phyloP scores from a whole-genome alignment of 805 yeast genomes.

The Starmerella gropengiesseri region DNA sequence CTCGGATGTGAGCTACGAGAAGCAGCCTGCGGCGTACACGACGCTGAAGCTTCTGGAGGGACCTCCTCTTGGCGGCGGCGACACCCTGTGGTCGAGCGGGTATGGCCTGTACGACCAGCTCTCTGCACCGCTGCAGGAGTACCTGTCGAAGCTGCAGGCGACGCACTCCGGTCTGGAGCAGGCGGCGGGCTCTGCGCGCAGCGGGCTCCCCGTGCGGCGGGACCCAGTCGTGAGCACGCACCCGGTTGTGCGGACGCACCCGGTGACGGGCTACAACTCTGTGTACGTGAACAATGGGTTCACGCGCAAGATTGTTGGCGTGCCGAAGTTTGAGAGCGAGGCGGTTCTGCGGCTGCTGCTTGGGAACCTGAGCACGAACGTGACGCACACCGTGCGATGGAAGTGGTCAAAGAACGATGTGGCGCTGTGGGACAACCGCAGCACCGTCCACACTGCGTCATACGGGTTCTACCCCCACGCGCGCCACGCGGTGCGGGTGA shows the following conservation, averaged over 20 bases:
- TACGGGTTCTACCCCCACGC: constrained; percentile 61
- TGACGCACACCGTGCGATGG: constrained; percentile 59
- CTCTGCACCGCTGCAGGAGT: constrained; percentile 38
- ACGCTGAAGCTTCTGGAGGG: constrained; percentile 39
- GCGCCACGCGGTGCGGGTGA: constrained; percentile 65
- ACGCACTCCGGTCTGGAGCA: constrained; percentile 55
- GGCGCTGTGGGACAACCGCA: constrained; percentile 71
- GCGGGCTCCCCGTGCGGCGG: constrained; percentile 59
- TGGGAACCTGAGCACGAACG: constrained; percentile 40
- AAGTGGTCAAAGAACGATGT: constrained; percentile 61
- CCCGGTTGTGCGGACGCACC: constrained; percentile 63
- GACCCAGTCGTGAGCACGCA: constrained; percentile 52
- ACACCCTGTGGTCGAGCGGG: constrained; percentile 44
- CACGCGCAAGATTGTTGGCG: constrained; percentile 52
- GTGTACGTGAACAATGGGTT: constrained; percentile 52
- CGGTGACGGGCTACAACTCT: constrained; percentile 54
- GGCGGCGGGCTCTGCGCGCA: constrained; percentile 43
- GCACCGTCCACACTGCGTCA: constrained; percentile 56
- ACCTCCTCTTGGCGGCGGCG: constrained; percentile 51
- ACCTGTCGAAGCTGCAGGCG: constrained; percentile 43
- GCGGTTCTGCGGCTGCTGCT: constrained; percentile 45
- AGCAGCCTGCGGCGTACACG: constrained; percentile 58
- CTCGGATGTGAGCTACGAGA: constrained; percentile 64
- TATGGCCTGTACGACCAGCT: constrained; percentile 44
- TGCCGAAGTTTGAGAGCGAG: constrained; percentile 58